Conservation (phyloP, 805 yeast species). For the Lipomyces lipofer region DNA sequence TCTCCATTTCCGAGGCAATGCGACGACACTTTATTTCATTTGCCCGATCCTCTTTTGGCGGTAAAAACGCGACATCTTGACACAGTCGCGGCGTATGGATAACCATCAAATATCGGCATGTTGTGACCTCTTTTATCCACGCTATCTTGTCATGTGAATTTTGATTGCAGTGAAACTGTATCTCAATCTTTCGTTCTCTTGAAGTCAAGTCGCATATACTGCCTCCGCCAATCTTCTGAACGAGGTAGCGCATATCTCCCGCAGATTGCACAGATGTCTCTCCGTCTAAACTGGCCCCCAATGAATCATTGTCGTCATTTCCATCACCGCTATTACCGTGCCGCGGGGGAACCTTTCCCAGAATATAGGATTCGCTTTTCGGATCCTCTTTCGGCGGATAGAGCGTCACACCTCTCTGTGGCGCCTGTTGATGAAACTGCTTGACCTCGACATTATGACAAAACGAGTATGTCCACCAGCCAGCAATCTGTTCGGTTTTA, state of each 20-base stretch:
- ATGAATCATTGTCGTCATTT: neutral
- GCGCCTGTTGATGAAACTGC: slow-evolving; percentile 31
- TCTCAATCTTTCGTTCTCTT: slow-evolving; percentile 52
- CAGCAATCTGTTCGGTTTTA: slow-evolving; percentile 18
- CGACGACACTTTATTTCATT: slow-evolving; percentile 35
- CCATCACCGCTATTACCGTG: neutral
- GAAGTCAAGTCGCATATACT: slow-evolving; percentile 61
- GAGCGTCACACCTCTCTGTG: slow-evolving; percentile 23
- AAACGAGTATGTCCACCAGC: slow-evolving; percentile 35
- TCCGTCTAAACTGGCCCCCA: neutral
- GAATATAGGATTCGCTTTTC: slow-evolving; percentile 18
- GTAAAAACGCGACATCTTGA: slow-evolving; percentile 40
- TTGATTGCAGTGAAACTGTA: slow-evolving; percentile 58
- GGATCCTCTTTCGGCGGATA: slow-evolving; percentile 30
- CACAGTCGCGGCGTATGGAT: slow-evolving; percentile 57
- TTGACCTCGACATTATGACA: slow-evolving; percentile 31
- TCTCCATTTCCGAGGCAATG: slow-evolving; percentile 17
- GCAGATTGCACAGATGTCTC: slow-evolving; percentile 29
- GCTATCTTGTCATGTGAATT: slow-evolving; percentile 37
- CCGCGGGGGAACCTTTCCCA: slow-evolving; percentile 16
- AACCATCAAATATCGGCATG: slow-evolving; percentile 58
- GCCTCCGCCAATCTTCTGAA: slow-evolving; percentile 50
- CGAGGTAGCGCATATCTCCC: slow-evolving; percentile 36
- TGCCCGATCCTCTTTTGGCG: slow-evolving; percentile 37
- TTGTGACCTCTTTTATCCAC: slow-evolving; percentile 53